Evolutionary conservation across 2,329 filamentous ascomycete genomes (phyloP), one percentile per base, ranked within the genome.

Genomic region (Gliomastix tumulicola): DNA sequence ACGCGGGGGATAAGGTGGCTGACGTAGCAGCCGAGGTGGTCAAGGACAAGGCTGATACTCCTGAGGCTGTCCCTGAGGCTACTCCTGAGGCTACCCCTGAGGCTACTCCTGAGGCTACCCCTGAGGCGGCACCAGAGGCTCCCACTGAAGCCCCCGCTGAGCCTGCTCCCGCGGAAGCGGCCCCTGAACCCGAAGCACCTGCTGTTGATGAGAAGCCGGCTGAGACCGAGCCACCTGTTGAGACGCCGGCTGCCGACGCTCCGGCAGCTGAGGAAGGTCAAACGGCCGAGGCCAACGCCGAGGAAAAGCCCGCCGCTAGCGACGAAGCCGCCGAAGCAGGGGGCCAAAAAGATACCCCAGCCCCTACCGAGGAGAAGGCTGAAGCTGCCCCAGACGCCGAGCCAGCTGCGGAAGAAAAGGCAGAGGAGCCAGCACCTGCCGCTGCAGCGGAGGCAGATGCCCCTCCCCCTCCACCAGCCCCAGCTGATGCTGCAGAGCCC

Each of bases 31-130:
- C n/a, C n/a, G n/a, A 20, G 12, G 28, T 22, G 9, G 32, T 16
- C 32, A 17, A 36, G n/a, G 30, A 36, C 9, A 36, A 41, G 37
- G 27, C 36, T 25, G 35, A 33, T 32, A 23, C 33, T 32, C 28
- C 41, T 23, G 31, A 34, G 19, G 20, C 22, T 9, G 25, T 11
- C 32, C 17, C 31, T 40, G 35, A 38, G 22, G n/a, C 34, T 32
- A 35, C n/a, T n/a, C n/a, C 36, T 33, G 38, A 43, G 16, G 23
- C 19, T 18, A 27, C 19, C 4, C 20, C 37, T n/a, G 34, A 21
- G 13, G 37, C 30, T n/a, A n/a, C n/a, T n/a, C n/a, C 36, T 33
- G 38, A 43, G 16, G 23, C 19, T 18, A 27, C 19, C 4, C 20
- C 37, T n/a, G 34, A 21, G 13, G 37, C 30, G 22, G 37, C 21